These are phyloP conservation scores for Scutellaria minor DNA, from an alignment of 257 asterid species.

Conservation along the genomic window DNA sequence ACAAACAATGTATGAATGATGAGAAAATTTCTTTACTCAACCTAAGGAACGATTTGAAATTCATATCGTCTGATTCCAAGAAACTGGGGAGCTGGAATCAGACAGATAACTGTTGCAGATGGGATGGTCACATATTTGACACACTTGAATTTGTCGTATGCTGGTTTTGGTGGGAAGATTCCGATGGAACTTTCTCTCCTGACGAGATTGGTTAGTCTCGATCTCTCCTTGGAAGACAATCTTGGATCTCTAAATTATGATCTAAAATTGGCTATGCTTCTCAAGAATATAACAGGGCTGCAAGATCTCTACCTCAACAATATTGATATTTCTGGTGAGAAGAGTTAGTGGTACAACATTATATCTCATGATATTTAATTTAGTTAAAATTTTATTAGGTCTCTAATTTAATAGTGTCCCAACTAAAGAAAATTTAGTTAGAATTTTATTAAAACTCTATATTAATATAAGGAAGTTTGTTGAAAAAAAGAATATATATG, in stretches of 20 bases:
- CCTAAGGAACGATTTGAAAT: constrained; percentile 21
- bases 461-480: too few species aligned
- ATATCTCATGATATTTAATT: too few species aligned
- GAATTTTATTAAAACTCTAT: too few species aligned
- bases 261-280: constrained; percentile 7
- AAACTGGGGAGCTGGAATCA: constrained; percentile 38
- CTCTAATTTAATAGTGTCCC: too few species aligned
- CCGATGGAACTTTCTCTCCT: too few species aligned
- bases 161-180: too few species aligned
- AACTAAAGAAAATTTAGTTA: too few species aligned
- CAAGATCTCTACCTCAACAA: constrained; percentile 51
- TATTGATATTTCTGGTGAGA: constrained; percentile 37
- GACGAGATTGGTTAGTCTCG: background rate
- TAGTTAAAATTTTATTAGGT: too few species aligned
- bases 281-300: constrained; percentile 44
- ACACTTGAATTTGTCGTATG: too few species aligned
- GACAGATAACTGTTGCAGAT: constrained; percentile 36
- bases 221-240: background rate
- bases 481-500: too few species aligned
- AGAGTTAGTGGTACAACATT: constrained; percentile 39
- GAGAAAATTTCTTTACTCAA: constrained; percentile 28
- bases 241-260: background rate
- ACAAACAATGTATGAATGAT: constrained; percentile 27
- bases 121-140: constrained; percentile 35
- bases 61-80: background rate